These are phyloP conservation scores for Symbiodinium pilosum DNA, from an alignment of 73 alveolate genomes.

Conservation along the genomic window DNA sequence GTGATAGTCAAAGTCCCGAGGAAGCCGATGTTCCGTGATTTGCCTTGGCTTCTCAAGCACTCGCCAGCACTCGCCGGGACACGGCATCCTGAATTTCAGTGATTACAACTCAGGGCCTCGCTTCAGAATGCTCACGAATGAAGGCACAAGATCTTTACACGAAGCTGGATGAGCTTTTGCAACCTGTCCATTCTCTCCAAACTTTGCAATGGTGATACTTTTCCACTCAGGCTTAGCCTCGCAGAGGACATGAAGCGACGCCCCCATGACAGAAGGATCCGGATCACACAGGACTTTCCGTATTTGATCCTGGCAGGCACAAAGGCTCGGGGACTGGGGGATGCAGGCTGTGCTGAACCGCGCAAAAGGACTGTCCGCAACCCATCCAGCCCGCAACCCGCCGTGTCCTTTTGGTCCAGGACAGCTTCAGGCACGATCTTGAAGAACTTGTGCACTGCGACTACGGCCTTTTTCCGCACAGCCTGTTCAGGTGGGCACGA, in stretches of 20 bases:
- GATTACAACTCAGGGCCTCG: neutral
- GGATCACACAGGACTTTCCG: slow-evolving; percentile 97
- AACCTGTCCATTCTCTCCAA: slow-evolving; percentile 6
- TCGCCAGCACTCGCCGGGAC: neutral
- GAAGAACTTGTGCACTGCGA: slow-evolving; percentile 94
- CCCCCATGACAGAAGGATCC: slow-evolving; percentile 98
- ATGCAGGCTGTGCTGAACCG: neutral
- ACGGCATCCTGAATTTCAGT: too few relatives aligned
- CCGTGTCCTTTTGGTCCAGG: slow-evolving; percentile 88
- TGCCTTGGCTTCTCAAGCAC: neutral
- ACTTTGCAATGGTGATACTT: too few relatives aligned
- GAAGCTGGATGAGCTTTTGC: slow-evolving; percentile 96
- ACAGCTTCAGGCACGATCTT: slow-evolving; percentile 87
- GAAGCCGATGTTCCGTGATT: slow-evolving; percentile 97
- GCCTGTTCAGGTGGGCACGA: slow-evolving; percentile 69
- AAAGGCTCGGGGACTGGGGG: neutral
- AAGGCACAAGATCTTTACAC: slow-evolving; percentile 98
- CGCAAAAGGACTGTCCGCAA: too few relatives aligned
- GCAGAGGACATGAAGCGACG: slow-evolving; percentile 96
- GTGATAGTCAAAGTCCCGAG: slow-evolving; percentile 99
- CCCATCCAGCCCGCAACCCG: too few relatives aligned
- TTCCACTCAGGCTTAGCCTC: too few relatives aligned
- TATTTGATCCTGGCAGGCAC: slow-evolving; percentile 52
- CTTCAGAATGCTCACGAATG: slow-evolving; percentile 98
- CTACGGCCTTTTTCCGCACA: slow-evolving; percentile 97